Conservation (phyloP, 1,284 basidiomycete genomes). For the Leccinum pallidistipes region DNA sequence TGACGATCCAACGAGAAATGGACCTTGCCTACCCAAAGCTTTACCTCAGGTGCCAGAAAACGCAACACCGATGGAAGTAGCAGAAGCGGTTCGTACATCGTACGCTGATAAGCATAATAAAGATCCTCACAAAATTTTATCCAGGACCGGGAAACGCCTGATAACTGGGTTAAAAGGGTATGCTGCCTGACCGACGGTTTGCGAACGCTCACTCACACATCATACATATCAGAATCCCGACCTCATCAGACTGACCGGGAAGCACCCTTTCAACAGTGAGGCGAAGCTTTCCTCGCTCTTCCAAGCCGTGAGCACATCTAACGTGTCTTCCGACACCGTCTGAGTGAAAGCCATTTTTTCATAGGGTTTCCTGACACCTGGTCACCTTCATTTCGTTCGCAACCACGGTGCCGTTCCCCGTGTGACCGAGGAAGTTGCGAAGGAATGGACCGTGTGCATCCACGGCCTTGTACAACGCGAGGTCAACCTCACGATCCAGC, state of each 20-base stretch:
- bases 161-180: slow-evolving; percentile 45
- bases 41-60: slow-evolving; percentile 24
- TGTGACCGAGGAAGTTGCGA: slow-evolving; percentile 40
- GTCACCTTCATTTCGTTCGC: slow-evolving; percentile 65
- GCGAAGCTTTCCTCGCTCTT: slow-evolving; percentile 51
- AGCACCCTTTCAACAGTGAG: slow-evolving; percentile 66
- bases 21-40: slow-evolving; percentile 20
- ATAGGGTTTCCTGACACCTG: slow-evolving; percentile 63
- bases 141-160: slow-evolving; percentile 40
- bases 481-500: slow-evolving; percentile 42
- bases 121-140: neutral
- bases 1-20: slow-evolving; percentile 18
- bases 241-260: slow-evolving; percentile 52
- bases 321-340: neutral
- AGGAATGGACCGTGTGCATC: slow-evolving; percentile 53
- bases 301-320: slow-evolving; percentile 16
- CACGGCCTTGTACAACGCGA: slow-evolving; percentile 49
- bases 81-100: slow-evolving; percentile 20
- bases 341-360: neutral
- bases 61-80: slow-evolving; percentile 18
- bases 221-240: slow-evolving; percentile 18
- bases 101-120: neutral
- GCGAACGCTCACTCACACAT: neutral
- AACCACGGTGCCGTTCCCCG: slow-evolving; percentile 67
- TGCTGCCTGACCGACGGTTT: neutral